These are phyloP conservation scores for Euphrasia arctica DNA, from an alignment of 305 asterid species.

Conservation along the genomic window DNA sequence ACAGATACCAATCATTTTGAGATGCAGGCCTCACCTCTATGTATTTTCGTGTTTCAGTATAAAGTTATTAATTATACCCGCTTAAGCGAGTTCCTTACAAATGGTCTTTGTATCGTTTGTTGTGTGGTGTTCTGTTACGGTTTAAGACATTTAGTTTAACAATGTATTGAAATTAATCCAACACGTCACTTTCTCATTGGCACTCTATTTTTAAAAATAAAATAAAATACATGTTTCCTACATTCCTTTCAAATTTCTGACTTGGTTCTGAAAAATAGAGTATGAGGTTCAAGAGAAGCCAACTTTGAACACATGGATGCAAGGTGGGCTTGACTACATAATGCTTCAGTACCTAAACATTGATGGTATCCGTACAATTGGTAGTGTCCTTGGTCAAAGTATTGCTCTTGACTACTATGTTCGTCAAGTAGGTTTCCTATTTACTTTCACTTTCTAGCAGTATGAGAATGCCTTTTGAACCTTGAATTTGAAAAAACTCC, in stretches of 20 bases:
- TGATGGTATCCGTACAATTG: slow-evolving; percentile 73
- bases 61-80: background rate
- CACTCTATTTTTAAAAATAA: background rate
- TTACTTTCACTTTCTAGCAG: background rate
- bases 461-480: slow-evolving; percentile 2
- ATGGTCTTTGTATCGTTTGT: background rate
- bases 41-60: background rate
- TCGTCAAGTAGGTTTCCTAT: slow-evolving; percentile 52
- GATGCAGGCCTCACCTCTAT: too few species aligned
- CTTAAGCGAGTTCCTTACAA: background rate
- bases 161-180: background rate
- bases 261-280: slow-evolving; percentile 37
- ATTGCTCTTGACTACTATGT: slow-evolving; percentile 82
- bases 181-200: background rate
- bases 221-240: background rate
- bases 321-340: slow-evolving; percentile 76
- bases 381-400: slow-evolving; percentile 84
- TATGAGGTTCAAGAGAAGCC: slow-evolving; percentile 68
- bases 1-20: background rate
- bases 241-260: slow-evolving; percentile 17
- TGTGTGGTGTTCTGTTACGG: background rate
- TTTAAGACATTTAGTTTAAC: background rate
- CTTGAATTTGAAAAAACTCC: background rate
- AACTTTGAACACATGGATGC: slow-evolving; percentile 64
- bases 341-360: slow-evolving; percentile 57